Evolutionary conservation across 208 protist species (phyloP).

Genomic region (Acanthamoeba culbertsoni): DNA sequence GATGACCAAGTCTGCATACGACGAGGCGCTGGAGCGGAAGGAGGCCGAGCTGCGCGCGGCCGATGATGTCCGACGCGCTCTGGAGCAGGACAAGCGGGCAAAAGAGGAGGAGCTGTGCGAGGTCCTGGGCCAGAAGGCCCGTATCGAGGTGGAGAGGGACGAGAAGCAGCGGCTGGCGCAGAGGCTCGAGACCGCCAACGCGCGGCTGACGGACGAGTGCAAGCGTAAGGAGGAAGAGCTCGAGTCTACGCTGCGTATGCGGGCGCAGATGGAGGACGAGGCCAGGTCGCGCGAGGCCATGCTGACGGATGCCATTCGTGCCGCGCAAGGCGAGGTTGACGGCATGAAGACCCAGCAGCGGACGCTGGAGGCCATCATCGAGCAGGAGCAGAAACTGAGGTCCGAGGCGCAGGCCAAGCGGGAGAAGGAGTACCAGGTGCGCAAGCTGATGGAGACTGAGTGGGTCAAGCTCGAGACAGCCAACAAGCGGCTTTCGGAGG

Average conservation of each 20-base stretch:
- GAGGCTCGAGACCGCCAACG: background rate
- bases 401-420: background rate
- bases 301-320: background rate
- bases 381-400: background rate
- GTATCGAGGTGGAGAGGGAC: background rate
- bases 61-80: background rate
- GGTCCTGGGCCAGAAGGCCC: background rate
- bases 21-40: background rate
- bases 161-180: background rate
- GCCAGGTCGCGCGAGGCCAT: background rate
- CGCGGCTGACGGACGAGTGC: background rate
- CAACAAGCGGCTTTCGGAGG: background rate
- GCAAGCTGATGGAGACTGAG: background rate
- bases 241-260: background rate
- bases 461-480: background rate
- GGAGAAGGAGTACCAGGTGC: background rate
- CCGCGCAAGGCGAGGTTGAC: background rate
- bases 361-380: background rate
- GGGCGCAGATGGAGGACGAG: background rate
- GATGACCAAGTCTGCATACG: background rate
- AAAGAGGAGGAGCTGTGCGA: conserved; percentile 22
- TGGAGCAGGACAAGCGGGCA: background rate
- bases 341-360: background rate
- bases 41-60: background rate
- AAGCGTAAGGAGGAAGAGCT: background rate